Evolutionary conservation across 2,329 filamentous ascomycete genomes (phyloP), one percentile per base, ranked within the genome.

Genomic region (Keithomyces neogunnii): DNA sequence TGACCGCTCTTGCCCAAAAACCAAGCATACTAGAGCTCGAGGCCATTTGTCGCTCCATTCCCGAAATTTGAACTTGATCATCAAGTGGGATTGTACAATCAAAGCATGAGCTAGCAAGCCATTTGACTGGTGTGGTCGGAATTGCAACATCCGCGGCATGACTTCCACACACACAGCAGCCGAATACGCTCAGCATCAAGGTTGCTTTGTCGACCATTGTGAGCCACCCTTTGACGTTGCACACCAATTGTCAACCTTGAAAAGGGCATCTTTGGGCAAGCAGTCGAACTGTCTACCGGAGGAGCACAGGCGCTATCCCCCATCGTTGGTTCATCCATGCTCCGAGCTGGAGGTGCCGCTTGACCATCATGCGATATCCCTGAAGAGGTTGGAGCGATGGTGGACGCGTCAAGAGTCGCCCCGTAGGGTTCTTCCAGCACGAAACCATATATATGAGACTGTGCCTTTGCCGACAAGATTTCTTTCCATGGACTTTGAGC

Each of bases 161-260:
- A 19, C 19, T 19, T 19, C 19, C 19, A 19, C 19, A 19, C 19
- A 19, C 19, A 49, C 54, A 4, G 61, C 56, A 2, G 57, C 55
- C 26, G 55, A 61, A 26, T 68, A 66, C 38, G 66, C 59, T 8
- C 58, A 55, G 28, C 45, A 49, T 26, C 55, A 62, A 4, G 42
- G 43, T 11, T 69, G 63, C 48, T 66, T 69, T 32, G 44, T 38
- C 26, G 50, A 63, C 39, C 53, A 67, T 32, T 54, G 29, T 35
- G 52, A 33, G 2, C n/a, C 48, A 2, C 64, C 61, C 0, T 69
- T 64, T 49, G 55, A 59, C n/a, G 60, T 65, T n/a, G 26, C 51
- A 11, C 53, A 62, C 26, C 55, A 60, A n/a, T 33, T 62, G 19
- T 28, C 35, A 3, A 52, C 51, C 6, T 51, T 69, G 28, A 19